These are phyloP conservation scores for Rosa rugosa DNA, from an alignment of 306 rosid species.

Conservation along the genomic window DNA sequence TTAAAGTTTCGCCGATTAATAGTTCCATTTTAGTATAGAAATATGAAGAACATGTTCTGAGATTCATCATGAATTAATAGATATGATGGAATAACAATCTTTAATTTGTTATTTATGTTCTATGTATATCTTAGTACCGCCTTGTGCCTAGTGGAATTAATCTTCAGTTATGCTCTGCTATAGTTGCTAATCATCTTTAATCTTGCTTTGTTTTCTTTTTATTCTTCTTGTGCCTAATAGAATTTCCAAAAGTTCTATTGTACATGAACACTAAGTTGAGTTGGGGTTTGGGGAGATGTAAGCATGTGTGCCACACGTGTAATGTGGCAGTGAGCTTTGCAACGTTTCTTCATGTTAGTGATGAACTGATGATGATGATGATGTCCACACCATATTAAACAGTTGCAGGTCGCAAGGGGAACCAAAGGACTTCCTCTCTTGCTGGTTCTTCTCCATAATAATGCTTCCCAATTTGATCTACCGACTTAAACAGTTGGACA, in stretches of 20 bases:
- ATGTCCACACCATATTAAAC: not conserved
- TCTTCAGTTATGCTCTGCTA: not conserved
- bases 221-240: not conserved
- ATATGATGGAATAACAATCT: slow-evolving; percentile 21
- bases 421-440: not conserved
- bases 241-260: not conserved
- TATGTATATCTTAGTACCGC: not conserved
- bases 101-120: slow-evolving; percentile 6
- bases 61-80: not conserved
- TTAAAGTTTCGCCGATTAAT: not conserved
- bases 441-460: not conserved
- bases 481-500: not conserved
- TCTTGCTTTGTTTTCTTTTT: not conserved
- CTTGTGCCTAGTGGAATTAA: not conserved
- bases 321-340: slow-evolving; percentile 3
- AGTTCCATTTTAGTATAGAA: slow-evolving; percentile 3
- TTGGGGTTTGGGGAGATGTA: not conserved
- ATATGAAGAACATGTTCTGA: slow-evolving; percentile 15
- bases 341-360: not conserved
- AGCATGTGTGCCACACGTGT: slow-evolving; percentile 8
- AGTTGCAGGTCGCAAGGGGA: not conserved
- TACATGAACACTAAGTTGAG: not conserved
- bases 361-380: not conserved
- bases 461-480: not conserved
- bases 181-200: not conserved